Evolutionary conservation across 2,329 filamentous ascomycete species (phyloP), one percentile per base, ranked within the genome.

Genomic region (Akanthomyces uredinophilus): DNA sequence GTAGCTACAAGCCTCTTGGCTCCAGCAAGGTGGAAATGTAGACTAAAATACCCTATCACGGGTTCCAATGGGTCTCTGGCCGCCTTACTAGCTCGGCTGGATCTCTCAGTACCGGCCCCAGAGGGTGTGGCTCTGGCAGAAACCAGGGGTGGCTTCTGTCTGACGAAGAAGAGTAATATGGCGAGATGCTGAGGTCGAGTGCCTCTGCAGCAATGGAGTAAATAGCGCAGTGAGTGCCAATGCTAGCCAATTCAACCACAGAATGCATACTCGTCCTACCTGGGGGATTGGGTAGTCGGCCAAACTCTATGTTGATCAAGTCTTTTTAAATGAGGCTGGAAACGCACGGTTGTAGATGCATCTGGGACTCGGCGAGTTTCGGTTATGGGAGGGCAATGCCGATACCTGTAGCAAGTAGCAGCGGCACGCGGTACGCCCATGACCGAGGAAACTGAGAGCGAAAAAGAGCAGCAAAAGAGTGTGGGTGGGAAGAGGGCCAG

Each of bases 331-430:
- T 14, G 10, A 35, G 10, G n/a, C 10, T 10, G 6, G 16, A 44
- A 35, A 52, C 24, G 22, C 32, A 50, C 11, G 44, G n/a, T 18
- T 49, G 39, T 52, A 60, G 57, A 60, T 47, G 50, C 50, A 53
- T 47, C 39, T 60, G 29, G 11, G 49, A 53, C 50, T 60, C 58
- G 58, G 58, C 41, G 50, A 39, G 58, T 54, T 47, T 60, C 58
- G 58, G 58, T 54, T 54, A 60, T 47, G 58, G 10, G 16, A 53
- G 50, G 29, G 22, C 50, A 44, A 53, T 60, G 58, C 50, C 50
- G 49, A 60, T 43, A 37, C 46, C 39, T 52, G 49, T 32, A 20
- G 24, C 27, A 47, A 44, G 27, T 7, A 29, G 18, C 27, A 43
- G 56, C 32, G 10, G 32, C 1, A 35, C 41, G 29, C 35, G 47